Evolutionary conservation across 228 moss, liverwort and hornwort genomes (phyloP), one percentile per base, ranked within the genome.

Genomic region (Sphagnum fallax): DNA sequence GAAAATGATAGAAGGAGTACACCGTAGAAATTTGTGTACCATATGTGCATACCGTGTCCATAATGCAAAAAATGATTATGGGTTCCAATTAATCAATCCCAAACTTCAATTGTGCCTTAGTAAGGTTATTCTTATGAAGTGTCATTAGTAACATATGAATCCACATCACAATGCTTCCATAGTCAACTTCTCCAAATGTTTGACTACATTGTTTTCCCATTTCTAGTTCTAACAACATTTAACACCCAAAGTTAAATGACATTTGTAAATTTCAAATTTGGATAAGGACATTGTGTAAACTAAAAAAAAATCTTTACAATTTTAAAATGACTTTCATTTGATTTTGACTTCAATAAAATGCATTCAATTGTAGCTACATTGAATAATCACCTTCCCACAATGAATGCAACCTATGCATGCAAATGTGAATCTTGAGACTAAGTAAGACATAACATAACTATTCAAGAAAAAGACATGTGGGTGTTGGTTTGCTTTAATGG

Each of bases 21-120:
- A 16, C 63, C 8, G 49, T n/a, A 7, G 61, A 61, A 18, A 53
- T 47, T 14, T 60, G 67, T 79, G 62, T 94, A 94, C 94, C 77
- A 90, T 88, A 12, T 91, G 91, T 15, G 94, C 91, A 18, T 91
- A 94, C 61, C 79, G 83, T 16, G 90, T 51, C 94, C 94, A 64
- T 88, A 91, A 75, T 60, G 84, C 82, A 70, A 94, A 94, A 32
- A 60, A 74, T 77, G 69, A 82, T 75, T 64, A 87, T 88, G 32
- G 90, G 86, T 72, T 94, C 94, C 10, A 82, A 74, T 57, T 81
- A 81, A 70, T 91, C 90, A 5, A 94, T 87, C 7, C 81, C 91
- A 72, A 84, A 91, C 63, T 77, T 87, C 16, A 61, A 77, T 73
- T 86, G 88, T 51, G 83, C 91, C 65, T 91, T 88, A 5, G 82